phyloP scores from a whole-genome alignment of 2,329 filamentous ascomycete genomes.

The Elsinoe batatas region DNA sequence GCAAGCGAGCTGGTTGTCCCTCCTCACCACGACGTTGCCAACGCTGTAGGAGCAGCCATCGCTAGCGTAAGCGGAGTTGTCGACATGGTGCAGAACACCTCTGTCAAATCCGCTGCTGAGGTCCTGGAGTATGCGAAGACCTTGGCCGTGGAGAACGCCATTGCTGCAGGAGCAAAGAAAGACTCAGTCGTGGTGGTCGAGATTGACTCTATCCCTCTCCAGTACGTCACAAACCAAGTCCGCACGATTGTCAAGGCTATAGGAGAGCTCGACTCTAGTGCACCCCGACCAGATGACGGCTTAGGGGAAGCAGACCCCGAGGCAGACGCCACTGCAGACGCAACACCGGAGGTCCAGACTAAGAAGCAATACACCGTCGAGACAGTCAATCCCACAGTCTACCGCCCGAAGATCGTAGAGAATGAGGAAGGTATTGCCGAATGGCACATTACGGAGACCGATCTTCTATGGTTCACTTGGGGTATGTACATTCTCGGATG shows the following conservation, averaged over 20 bases:
- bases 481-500: slow-evolving; percentile 54
- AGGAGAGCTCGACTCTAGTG: slow-evolving; percentile 24
- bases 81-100: slow-evolving; percentile 41
- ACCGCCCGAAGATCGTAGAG: slow-evolving; percentile 35
- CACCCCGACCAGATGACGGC: slow-evolving; percentile 15
- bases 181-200: slow-evolving; percentile 37
- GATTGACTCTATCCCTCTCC: slow-evolving; percentile 33
- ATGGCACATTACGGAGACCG: slow-evolving; percentile 50
- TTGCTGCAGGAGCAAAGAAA: slow-evolving; percentile 26
- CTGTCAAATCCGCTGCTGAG: slow-evolving; percentile 32
- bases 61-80: slow-evolving; percentile 45
- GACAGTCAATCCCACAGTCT: slow-evolving; percentile 26
- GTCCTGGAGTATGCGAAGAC: slow-evolving; percentile 30
- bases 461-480: slow-evolving; percentile 47
- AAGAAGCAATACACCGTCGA: slow-evolving; percentile 28
- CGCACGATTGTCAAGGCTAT: slow-evolving; percentile 26
- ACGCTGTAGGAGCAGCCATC: slow-evolving; percentile 52
- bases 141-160: slow-evolving; percentile 29
- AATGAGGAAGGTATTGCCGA: slow-evolving; percentile 37
- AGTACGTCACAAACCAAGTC: slow-evolving; percentile 28
- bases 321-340: slow-evolving; percentile 15
- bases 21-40: slow-evolving; percentile 46
- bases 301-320: slow-evolving; percentile 17
- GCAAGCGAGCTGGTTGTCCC: slow-evolving; percentile 44
- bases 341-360: slow-evolving; percentile 11